Evolutionary conservation across 352 stramenopile genomes (phyloP), one percentile per base, ranked within the genome.

Genomic region (Phytophthora syringae): DNA sequence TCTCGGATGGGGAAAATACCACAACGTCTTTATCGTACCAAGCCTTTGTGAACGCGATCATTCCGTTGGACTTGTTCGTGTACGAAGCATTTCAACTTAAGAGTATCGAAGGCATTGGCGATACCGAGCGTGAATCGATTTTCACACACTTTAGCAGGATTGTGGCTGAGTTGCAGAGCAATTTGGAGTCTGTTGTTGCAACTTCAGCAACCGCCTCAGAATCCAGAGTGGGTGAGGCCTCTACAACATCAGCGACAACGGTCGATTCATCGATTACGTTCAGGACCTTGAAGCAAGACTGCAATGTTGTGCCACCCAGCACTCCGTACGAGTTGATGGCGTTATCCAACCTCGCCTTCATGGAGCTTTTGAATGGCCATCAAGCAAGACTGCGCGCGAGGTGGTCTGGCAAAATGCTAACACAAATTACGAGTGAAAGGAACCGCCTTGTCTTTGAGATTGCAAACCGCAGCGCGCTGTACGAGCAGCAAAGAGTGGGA

Each of bases 321-420:
- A 22, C 37, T 7, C 37, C 37, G 37, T 20, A 22, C 37, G 37
- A 43, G 37, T 43, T 43, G 7, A 43, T 43, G 37, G 12, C 5
- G 12, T n/a, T 43, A 43, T 22, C 37, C 37, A 43, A 43, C 7
- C 37, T 43, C 16, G n/a, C 16, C 37, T 43, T 43, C n/a, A 43
- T 43, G 37, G 37, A 43, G 37, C 37, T 43, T 13, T 43, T 43
- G 37, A 43, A 43, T 16, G 37, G 37, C 0, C 16, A 43, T 21
- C 37, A 43, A 43, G 37, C 37, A 43, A 43, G 37, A 22, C 37
- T 43, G 37, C 37, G 37, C 37, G 37, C 37, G 16, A 43, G 37
- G 21, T 43, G 37, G 37, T 43, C 37, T 12, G 37, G 37, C 7
- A 43, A 43, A 43, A 43, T 43, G 16, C 37, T 43, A 43, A 43